Conservation (phyloP, 805 yeast genomes). For the Yarrowia osloensis region DNA sequence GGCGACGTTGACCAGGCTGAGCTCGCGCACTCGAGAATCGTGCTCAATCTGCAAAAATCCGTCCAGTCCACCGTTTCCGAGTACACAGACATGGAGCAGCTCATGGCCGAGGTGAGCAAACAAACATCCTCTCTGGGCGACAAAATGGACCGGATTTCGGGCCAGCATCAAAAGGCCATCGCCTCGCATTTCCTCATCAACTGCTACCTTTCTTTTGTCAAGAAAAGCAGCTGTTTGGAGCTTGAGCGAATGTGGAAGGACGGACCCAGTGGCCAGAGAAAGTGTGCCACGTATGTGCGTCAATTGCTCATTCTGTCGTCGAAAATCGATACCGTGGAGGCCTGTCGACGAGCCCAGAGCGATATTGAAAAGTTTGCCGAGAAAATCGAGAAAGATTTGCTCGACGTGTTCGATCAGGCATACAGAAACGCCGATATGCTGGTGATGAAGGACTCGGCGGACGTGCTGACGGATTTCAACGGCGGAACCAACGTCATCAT, state of each 20-base stretch:
- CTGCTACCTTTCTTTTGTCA: constrained; percentile 74
- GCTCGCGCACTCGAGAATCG: constrained; percentile 65
- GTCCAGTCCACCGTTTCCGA: constrained; percentile 46
- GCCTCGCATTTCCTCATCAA: constrained; percentile 72
- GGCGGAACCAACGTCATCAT: constrained; percentile 82
- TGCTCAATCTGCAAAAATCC: constrained; percentile 55
- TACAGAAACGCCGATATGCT: constrained; percentile 66
- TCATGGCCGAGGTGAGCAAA: constrained; percentile 40
- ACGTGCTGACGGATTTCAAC: constrained; percentile 73
- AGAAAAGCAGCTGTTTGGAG: constrained; percentile 55
- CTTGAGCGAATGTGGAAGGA: constrained; percentile 59
- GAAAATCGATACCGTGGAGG: constrained; percentile 48
- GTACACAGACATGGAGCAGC: constrained; percentile 43
- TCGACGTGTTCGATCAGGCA: constrained; percentile 72
- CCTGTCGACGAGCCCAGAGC: constrained; percentile 40
- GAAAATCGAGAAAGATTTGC: constrained; percentile 67
- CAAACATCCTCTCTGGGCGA: constrained; percentile 41
- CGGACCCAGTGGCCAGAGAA: constrained; percentile 55
- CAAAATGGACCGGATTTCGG: constrained; percentile 48
- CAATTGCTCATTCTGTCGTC: constrained; percentile 65
- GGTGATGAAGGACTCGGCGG: constrained; percentile 74
- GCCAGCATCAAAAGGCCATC: constrained; percentile 69
- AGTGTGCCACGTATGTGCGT: constrained; percentile 69
- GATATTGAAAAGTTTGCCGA: constrained; percentile 73
- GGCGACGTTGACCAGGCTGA: constrained; percentile 62